phyloP scores from a whole-genome alignment of 1,284 basidiomycete species.

The Pyrrhoderma lamaoense region DNA sequence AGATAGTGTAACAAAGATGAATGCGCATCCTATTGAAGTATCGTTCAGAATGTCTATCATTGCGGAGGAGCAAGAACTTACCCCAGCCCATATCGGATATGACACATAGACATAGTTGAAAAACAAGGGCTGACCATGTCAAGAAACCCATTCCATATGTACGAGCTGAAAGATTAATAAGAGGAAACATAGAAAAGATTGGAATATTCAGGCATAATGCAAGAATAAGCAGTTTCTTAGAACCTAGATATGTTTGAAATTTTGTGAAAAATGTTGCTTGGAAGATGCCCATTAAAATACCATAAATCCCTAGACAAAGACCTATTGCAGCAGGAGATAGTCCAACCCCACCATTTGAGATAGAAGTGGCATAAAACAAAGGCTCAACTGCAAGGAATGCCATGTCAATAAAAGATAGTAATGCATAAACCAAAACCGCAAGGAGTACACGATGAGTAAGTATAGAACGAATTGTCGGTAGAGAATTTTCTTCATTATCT shows the following conservation, averaged over 20 bases:
- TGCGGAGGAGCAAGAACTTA: slow-evolving; percentile 19
- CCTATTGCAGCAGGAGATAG: slow-evolving; percentile 46
- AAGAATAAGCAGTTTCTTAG: slow-evolving; percentile 41
- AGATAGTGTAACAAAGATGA: slow-evolving; percentile 56
- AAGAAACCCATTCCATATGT: slow-evolving; percentile 18
- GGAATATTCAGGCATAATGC: slow-evolving; percentile 43
- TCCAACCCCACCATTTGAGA: slow-evolving; percentile 53
- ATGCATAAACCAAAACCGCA: slow-evolving; percentile 52
- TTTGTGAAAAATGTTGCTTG: slow-evolving; percentile 51
- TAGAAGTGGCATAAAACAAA: slow-evolving; percentile 56
- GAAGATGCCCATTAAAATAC: slow-evolving; percentile 44
- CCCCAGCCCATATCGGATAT: slow-evolving; percentile 38
- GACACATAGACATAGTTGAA: slow-evolving; percentile 28
- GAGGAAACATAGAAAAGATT: slow-evolving; percentile 46
- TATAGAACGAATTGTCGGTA: slow-evolving; percentile 41
- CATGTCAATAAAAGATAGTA: slow-evolving; percentile 52
- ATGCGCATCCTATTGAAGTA: slow-evolving; percentile 22
- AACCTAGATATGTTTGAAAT: slow-evolving; percentile 43
- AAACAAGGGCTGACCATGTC: slow-evolving; percentile 30
- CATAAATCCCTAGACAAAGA: slow-evolving; percentile 41
- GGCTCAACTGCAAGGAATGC: slow-evolving; percentile 47
- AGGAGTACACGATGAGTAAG: slow-evolving; percentile 43
- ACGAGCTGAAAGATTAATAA: slow-evolving; percentile 40
- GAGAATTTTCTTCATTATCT: slow-evolving; percentile 18
- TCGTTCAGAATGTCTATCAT: not conserved